Conservation (phyloP, 148 eudicot genomes). For the Camellia sinensis region DNA sequence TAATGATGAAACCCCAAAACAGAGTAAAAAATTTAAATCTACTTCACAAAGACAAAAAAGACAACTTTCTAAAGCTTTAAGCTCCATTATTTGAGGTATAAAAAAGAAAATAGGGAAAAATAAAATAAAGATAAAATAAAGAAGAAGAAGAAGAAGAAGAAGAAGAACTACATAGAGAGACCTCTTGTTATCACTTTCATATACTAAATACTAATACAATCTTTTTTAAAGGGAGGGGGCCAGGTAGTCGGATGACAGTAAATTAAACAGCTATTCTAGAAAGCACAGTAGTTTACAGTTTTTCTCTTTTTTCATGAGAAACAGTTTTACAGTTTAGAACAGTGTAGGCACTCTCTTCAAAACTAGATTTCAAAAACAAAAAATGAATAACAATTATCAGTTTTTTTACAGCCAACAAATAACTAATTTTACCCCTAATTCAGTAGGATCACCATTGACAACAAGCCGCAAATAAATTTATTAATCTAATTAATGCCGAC, state of each 20-base stretch:
- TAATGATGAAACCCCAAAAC: background rate
- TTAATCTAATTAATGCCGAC: background rate
- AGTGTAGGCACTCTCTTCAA: background rate
- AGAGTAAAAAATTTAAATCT: background rate
- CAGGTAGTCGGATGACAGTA: background rate
- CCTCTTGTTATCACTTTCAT: background rate
- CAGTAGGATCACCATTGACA: background rate
- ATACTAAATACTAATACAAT: background rate
- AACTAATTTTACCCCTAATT: background rate
- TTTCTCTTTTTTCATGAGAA: background rate
- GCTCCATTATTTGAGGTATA: background rate
- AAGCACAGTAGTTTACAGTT: background rate
- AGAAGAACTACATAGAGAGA: no score
- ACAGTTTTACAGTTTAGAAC: background rate
- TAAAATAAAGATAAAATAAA: background rate
- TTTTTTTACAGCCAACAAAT: conserved; percentile 1
- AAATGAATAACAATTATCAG: background rate
- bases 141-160: background rate
- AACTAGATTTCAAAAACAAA: background rate
- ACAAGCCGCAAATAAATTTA: background rate
- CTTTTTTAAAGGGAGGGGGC: background rate
- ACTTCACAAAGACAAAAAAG: background rate
- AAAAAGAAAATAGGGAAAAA: background rate
- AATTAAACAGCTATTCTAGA: conserved; percentile 6
- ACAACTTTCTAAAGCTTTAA: background rate